A percentile compares a stretch with the other conserved stretches of the same genome.
Evolutionary conservation across 2,329 filamentous ascomycete genomes (phyloP).

Genomic region (Cladosporium cucumerinum): DNA sequence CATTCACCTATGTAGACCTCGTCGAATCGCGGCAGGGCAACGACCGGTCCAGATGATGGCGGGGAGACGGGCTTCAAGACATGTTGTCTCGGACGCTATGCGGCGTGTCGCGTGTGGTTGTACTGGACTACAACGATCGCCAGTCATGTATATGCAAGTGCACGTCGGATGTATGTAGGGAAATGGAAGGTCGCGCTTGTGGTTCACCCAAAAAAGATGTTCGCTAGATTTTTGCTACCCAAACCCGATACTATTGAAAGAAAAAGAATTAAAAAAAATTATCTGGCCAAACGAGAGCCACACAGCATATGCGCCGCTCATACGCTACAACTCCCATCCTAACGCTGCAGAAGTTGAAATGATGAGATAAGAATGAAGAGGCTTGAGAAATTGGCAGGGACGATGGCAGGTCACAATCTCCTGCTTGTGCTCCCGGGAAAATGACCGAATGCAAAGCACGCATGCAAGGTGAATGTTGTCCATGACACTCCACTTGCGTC

Average conservation of each 20-base stretch:
- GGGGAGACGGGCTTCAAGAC: slow-evolving; percentile 7
- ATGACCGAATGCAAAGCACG: neutral
- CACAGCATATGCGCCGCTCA: slow-evolving; percentile 4
- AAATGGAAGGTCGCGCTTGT: neutral
- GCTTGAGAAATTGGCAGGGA: neutral
- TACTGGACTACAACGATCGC: neutral
- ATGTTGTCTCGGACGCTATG: neutral
- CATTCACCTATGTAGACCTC: neutral
- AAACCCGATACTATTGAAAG: neutral
- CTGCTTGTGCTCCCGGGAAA: neutral
- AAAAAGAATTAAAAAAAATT: neutral
- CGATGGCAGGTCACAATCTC: neutral
- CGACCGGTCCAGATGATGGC: neutral
- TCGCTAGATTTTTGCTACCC: slow-evolving; percentile 2
- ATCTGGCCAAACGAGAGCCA: neutral
- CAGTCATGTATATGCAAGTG: neutral
- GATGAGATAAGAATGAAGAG: neutral
- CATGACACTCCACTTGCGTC: neutral
- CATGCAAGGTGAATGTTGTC: neutral
- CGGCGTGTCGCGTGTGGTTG: slow-evolving; percentile 6
- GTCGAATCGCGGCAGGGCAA: neutral
- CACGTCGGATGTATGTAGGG: neutral
- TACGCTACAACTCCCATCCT: slow-evolving; percentile 2
- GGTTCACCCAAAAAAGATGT: neutral
- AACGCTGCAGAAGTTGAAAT: slow-evolving; percentile 5